Base-by-base conservation (phyloP, 140 eudicot species). In the Senecio squalidus region DNA sequence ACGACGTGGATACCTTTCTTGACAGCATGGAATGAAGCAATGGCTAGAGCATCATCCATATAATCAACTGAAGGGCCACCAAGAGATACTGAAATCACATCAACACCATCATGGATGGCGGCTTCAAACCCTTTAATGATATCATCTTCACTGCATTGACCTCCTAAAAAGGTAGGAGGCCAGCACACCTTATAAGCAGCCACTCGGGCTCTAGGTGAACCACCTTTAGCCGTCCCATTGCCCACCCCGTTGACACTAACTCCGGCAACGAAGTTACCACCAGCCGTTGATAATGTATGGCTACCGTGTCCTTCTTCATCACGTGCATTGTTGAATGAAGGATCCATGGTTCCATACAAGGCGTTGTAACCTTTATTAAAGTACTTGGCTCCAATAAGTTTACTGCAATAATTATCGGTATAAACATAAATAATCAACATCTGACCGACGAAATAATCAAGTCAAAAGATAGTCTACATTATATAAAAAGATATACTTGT, bases 361-460 rank as follows among this genome's bases (percentile, higher is more conserved):
- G 72, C 73, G 2, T 20, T 23, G 55, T 64, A 84, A 6, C 82
- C 95, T 70, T 73, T 60, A 53, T 76, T 74, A 56, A 10, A 85
- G 82, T 69, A 80, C 71, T 81, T 85, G 3, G 95, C 90, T 33
- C 95, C 95, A 23, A 85, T 82, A 41, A 85, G 80, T 71, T 85
- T 85, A 58, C 95, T 85, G 72, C 49, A 57, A 74, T 43, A 13
- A 52, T 61, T 0, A 38, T 29, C 14, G 9, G 14, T 36, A 10
- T 15, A 36, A 36, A 9, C 43, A 36, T 36, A 25, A 8, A 21
- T 22, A 21, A 43, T 25, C 3, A 45, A 60, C 55, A n/a, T n/a
- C n/a, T n/a, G n/a, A n/a, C n/a, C n/a, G n/a, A n/a, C n/a, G n/a
- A n/a, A n/a, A n/a, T n/a, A n/a, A n/a, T n/a, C n/a, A n/a, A n/a